Evolutionary conservation across 106 monocot genomes (phyloP).

Genomic region (Triglochin maritima): DNA sequence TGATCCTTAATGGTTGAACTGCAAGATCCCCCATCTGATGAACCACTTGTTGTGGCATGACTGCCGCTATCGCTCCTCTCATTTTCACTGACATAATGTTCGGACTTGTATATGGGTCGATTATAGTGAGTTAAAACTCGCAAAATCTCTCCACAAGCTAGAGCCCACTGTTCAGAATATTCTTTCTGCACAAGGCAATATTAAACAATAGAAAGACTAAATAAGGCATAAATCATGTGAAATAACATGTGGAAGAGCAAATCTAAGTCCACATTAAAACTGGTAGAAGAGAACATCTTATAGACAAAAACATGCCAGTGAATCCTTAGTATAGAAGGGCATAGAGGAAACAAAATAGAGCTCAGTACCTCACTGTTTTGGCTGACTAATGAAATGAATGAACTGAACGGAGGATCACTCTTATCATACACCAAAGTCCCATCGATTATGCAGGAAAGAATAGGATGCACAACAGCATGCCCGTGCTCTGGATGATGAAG

Average conservation of each 20-base stretch:
- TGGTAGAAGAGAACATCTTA: background rate
- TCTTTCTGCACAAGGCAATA: slow-evolving; percentile 61
- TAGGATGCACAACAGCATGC: slow-evolving; percentile 91
- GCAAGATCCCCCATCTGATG: slow-evolving; percentile 23
- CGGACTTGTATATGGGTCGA: slow-evolving; percentile 76
- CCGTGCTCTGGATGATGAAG: slow-evolving; percentile 99
- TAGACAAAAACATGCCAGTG: no score
- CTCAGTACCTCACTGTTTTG: slow-evolving; percentile 73
- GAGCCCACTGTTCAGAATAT: slow-evolving; percentile 95
- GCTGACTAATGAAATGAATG: slow-evolving; percentile 88
- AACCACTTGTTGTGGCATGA: slow-evolving; percentile 56
- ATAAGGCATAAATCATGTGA: background rate
- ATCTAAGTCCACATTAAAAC: background rate
- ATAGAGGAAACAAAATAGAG: background rate
- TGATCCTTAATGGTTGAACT: slow-evolving; percentile 35
- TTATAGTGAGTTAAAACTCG: slow-evolving; percentile 97
- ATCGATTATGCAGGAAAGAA: slow-evolving; percentile 96
- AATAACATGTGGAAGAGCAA: no score
- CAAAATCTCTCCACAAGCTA: slow-evolving; percentile 96
- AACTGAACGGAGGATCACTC: slow-evolving; percentile 64
- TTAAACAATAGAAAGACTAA: background rate
- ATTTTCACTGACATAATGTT: slow-evolving; percentile 37
- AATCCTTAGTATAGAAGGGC: no score
- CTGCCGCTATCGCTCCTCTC: slow-evolving; percentile 43
- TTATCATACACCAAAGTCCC: slow-evolving; percentile 73